A percentile compares a stretch with the other conserved stretches of the same genome.
Conservation (phyloP, 257 asterid species). For the Avicennia marina region DNA sequence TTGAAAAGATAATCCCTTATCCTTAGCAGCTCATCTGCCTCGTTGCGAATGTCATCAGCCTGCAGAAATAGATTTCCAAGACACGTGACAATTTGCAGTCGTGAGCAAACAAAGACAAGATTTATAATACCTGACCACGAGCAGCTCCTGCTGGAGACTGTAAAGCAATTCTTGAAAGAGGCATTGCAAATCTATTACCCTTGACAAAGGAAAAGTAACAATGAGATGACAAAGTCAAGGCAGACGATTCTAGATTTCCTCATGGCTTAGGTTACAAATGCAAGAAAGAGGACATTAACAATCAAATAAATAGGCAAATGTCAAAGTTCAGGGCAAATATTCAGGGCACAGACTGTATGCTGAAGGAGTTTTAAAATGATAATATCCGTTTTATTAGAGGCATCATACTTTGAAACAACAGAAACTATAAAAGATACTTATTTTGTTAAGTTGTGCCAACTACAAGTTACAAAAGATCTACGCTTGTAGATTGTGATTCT, state of each 20-base stretch:
- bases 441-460: too few relatives aligned
- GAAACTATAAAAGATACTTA: too few relatives aligned
- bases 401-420: too few relatives aligned
- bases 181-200: constrained; percentile 86
- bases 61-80: constrained; percentile 23
- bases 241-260: too few relatives aligned
- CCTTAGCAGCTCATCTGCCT: constrained; percentile 80
- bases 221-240: constrained; percentile 10
- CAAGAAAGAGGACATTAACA: background rate
- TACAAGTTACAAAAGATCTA: too few relatives aligned
- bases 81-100: constrained; percentile 5
- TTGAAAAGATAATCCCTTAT: constrained; percentile 85
- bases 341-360: background rate
- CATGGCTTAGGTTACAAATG: too few relatives aligned
- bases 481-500: too few relatives aligned
- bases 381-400: background rate
- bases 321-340: too few relatives aligned
- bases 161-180: constrained; percentile 60
- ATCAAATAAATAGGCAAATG: background rate
- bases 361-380: background rate
- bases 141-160: constrained; percentile 96
- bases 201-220: constrained; percentile 22
- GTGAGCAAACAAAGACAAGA: background rate
- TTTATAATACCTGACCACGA: constrained; percentile 76
- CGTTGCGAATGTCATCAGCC: constrained; percentile 87